Evolutionary conservation across 2,329 filamentous ascomycete species (phyloP).

Genomic region (Monilinia fructicola): DNA sequence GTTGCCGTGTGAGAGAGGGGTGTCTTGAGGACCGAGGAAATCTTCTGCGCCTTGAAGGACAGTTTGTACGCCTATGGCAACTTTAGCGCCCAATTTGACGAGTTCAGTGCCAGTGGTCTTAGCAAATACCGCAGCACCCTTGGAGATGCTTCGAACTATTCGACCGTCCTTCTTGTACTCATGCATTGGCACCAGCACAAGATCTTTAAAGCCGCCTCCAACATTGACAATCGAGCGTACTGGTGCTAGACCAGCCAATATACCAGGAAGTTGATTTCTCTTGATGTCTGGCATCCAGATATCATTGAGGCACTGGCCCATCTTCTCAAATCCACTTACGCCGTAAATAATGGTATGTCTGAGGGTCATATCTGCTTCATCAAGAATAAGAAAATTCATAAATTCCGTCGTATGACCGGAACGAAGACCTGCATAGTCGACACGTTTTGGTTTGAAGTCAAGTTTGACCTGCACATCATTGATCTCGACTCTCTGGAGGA

Average conservation of each 20-base stretch:
- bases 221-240: constrained; percentile 91
- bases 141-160: constrained; percentile 86
- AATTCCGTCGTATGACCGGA: constrained; percentile 96
- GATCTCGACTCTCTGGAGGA: constrained; percentile 86
- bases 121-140: constrained; percentile 85
- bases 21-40: constrained; percentile 56
- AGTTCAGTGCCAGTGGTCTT: constrained; percentile 92
- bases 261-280: constrained; percentile 80
- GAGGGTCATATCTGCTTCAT: constrained; percentile 82
- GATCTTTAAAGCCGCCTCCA: constrained; percentile 78
- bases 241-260: constrained; percentile 84
- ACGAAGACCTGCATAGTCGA: constrained; percentile 88
- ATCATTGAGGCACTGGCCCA: constrained; percentile 88
- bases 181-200: constrained; percentile 84
- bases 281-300: constrained; percentile 96
- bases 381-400: constrained; percentile 96
- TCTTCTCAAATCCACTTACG: constrained; percentile 82
- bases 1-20: constrained; percentile 42
- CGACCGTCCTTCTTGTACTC: constrained; percentile 95
- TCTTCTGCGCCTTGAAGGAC: constrained; percentile 85
- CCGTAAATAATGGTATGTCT: constrained; percentile 92
- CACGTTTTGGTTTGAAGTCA: constrained; percentile 97
- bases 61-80: constrained; percentile 94
- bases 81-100: constrained; percentile 90
- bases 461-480: constrained; percentile 79